Base-by-base conservation (phyloP, 2,329 filamentous ascomycete species). In the Myriosclerotinia duriaeana region DNA sequence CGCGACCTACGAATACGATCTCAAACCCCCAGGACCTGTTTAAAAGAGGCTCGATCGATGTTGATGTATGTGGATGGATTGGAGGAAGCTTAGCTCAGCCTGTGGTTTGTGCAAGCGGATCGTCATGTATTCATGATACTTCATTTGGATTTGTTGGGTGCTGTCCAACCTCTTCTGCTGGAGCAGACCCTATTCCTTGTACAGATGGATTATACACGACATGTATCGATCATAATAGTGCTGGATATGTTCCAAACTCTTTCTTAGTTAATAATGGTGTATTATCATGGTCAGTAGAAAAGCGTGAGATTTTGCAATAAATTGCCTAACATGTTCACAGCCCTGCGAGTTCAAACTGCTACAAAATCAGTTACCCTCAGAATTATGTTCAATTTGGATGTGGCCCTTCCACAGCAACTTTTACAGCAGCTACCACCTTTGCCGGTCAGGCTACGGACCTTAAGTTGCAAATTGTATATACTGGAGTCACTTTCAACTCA, bases 51-150 rank as follows among this genome's bases (percentile, higher is more conserved):
- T 70, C 70, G 9, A 65, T 73, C 1, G 70, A 70, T 65, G 69
- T 72, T 5, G 68, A 69, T 63, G 65, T 75, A 44, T 76, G 74
- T 66, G 74, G 74, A n/a, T 76, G 74, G 74, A 64, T 73, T 65
- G 73, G 70, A 46, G 74, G 73, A 22, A 68, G 68, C 53, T 59
- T 58, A 17, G 68, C 66, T 22, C 64, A 61, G 6, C 66, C 73
- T 22, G 73, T 70, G 26, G 66, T 66, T 12, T 76, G 74, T 61
- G 68, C 64, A 12, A 66, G 60, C 15, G 74, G 73, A 34, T 75
- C 73, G 8, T 72, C 70, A 17, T 76, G 74, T 71, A 67, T 76
- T 60, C 71, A 72, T 58, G 74, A 75, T 68, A 73, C 71, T 8
- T 65, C 70, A 30, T 69, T 73, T 63, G 70, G 62, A 42, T 66